phyloP scores from a whole-genome alignment of 2,329 filamentous ascomycete species.

The Penicillium occitanis region DNA sequence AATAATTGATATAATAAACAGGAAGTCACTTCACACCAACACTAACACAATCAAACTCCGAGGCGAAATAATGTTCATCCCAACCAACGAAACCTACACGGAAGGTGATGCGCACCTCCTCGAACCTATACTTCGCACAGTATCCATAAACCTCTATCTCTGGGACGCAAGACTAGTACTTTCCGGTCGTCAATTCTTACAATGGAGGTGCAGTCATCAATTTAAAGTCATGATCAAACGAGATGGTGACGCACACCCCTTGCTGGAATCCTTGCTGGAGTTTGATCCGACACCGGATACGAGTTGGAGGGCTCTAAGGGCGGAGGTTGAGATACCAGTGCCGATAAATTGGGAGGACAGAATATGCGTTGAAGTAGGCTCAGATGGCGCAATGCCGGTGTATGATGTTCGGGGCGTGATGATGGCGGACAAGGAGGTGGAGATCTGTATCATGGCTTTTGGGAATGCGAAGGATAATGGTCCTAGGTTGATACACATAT shows the following conservation, averaged over 20 bases:
- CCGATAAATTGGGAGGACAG: not conserved
- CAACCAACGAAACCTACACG: conserved; percentile 6
- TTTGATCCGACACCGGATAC: not conserved
- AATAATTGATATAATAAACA: not conserved
- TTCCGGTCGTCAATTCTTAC: conserved; percentile 7
- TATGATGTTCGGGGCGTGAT: conserved; percentile 9
- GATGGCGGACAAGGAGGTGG: not conserved
- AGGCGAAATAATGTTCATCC: conserved; percentile 2
- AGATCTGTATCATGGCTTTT: not conserved
- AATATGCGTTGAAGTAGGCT: not conserved
- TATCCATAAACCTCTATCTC: conserved; percentile 10
- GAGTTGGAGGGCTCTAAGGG: conserved; percentile 1
- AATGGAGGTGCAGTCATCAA: conserved; percentile 6
- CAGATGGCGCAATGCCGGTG: not conserved
- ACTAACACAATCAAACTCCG: conserved; percentile 7
- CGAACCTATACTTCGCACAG: conserved; percentile 1
- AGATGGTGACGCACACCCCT: not conserved
- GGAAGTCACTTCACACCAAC: not conserved
- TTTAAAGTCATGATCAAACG: conserved; percentile 1
- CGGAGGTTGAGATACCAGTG: not conserved
- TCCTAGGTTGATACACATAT: not conserved
- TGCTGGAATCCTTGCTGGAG: not conserved
- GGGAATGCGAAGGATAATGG: not conserved
- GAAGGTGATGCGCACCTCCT: not conserved
- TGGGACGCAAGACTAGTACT: conserved; percentile 5